phyloP scores from a whole-genome alignment of 2,329 filamentous ascomycete genomes.

The Cyphellophora attinorum region DNA sequence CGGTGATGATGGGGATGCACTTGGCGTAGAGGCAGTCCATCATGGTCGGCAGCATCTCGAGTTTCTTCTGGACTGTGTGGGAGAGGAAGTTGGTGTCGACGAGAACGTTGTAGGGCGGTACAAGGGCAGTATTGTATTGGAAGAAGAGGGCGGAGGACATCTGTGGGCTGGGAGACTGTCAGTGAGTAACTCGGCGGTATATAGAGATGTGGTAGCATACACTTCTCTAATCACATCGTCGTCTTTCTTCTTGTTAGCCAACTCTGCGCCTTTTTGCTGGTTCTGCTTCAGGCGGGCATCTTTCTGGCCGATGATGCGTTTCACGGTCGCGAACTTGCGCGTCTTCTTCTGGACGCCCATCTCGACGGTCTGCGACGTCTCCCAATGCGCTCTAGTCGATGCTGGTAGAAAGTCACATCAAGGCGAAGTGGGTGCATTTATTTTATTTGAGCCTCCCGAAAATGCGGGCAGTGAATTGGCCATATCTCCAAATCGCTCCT shows the following conservation, averaged over 20 bases:
- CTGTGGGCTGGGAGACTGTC: slow-evolving; percentile 47
- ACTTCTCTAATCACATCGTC: slow-evolving; percentile 65
- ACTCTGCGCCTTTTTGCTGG: slow-evolving; percentile 46
- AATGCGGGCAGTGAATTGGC: too few relatives aligned
- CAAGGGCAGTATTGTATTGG: slow-evolving; percentile 74
- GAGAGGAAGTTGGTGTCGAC: slow-evolving; percentile 87
- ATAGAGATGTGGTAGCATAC: slow-evolving; percentile 27
- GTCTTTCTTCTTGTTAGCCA: slow-evolving; percentile 50
- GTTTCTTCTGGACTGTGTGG: slow-evolving; percentile 83
- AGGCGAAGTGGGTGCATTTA: too few relatives aligned
- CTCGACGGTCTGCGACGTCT: too few relatives aligned
- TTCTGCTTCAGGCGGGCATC: slow-evolving; percentile 80
- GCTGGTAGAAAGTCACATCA: too few relatives aligned
- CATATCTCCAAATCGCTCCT: too few relatives aligned
- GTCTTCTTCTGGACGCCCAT: slow-evolving; percentile 91
- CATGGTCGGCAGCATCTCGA: slow-evolving; percentile 76
- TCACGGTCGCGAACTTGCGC: slow-evolving; percentile 78
- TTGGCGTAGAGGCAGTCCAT: slow-evolving; percentile 94
- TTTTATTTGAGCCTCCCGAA: too few relatives aligned
- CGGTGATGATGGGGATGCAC: slow-evolving; percentile 78
- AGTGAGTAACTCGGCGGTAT: slow-evolving; percentile 2
- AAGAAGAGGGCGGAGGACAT: slow-evolving; percentile 80
- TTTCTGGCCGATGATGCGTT: slow-evolving; percentile 71
- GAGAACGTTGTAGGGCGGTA: slow-evolving; percentile 71
- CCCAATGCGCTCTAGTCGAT: too few relatives aligned